Percentiles rank a stretch among this genome's conserved stretches.
Conservation (phyloP, 805 yeast genomes). For the Kazachstania kunashirensis region DNA sequence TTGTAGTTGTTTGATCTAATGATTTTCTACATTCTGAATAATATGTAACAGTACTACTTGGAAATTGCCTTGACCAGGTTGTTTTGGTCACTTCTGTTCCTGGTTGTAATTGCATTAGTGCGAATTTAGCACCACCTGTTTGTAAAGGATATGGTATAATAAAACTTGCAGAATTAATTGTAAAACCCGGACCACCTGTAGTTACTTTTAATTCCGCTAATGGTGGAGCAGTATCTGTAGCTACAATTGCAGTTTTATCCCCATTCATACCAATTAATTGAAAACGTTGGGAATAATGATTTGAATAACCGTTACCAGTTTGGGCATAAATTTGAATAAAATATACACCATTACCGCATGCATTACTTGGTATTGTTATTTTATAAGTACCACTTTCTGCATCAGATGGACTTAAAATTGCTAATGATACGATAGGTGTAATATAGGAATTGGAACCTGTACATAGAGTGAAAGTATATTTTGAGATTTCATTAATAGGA, state of each 20-base stretch:
- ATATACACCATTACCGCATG: conserved; percentile 55
- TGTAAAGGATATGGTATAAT: conserved; percentile 65
- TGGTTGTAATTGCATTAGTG: conserved; percentile 93
- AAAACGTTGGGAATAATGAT: conserved; percentile 61
- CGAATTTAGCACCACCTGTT: conserved; percentile 67
- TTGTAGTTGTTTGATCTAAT: conserved; percentile 43
- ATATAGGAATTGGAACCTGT: conserved; percentile 54
- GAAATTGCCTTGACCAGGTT: conserved; percentile 53
- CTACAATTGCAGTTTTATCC: conserved; percentile 32
- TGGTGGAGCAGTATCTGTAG: conserved; percentile 31
- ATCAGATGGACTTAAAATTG: conserved; percentile 24
- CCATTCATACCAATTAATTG: conserved; percentile 68
- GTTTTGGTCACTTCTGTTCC: conserved; percentile 56
- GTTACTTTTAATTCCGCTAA: conserved; percentile 26
- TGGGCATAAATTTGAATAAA: conserved; percentile 58
- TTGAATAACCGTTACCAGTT: conserved; percentile 38
- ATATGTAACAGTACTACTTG: conserved; percentile 58
- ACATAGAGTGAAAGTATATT: conserved; percentile 50
- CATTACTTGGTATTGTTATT: conserved; percentile 35
- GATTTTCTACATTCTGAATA: conserved; percentile 36
- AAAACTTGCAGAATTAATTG: conserved; percentile 40
- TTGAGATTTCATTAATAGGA: conserved; percentile 33
- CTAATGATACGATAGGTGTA: conserved; percentile 32
- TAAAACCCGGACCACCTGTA: conserved; percentile 7
- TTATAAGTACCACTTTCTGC: conserved; percentile 29